A percentile compares a stretch with the other conserved stretches of the same genome.
These are phyloP conservation scores for Bipolaris gigantea DNA, from an alignment of 2,329 filamentous ascomycete genomes.

Conservation along the genomic window DNA sequence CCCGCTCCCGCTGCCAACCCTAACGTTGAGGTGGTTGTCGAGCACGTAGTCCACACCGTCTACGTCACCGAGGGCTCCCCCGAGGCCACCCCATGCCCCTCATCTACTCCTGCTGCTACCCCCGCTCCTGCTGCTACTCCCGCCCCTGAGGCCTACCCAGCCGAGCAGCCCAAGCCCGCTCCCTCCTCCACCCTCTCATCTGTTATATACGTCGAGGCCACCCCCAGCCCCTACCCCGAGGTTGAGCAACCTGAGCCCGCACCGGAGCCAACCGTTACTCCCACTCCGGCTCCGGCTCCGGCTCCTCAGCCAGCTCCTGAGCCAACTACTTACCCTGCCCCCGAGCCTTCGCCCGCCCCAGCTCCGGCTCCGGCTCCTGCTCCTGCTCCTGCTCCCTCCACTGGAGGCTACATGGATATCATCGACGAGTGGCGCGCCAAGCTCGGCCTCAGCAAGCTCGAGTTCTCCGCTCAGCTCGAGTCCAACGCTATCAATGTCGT, in stretches of 20 bases:
- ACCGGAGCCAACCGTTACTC: conserved; percentile 3
- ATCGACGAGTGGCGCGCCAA: conserved; percentile 35
- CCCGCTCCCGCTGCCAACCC: conserved; percentile 13
- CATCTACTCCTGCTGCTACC: neutral
- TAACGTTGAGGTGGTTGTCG: conserved; percentile 30
- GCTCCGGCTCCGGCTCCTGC: conserved; percentile 11
- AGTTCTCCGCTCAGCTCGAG: conserved; percentile 25
- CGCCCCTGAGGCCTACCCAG: conserved; percentile 3
- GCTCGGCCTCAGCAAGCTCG: conserved; percentile 28
- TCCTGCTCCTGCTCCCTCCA: conserved; percentile 14
- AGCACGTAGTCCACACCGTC: conserved; percentile 33
- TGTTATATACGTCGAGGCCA: neutral
- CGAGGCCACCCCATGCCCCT: conserved; percentile 1
- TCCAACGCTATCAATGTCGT: conserved; percentile 31
- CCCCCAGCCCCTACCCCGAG: conserved; percentile 1
- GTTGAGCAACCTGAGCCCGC: neutral
- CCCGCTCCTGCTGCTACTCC: neutral
- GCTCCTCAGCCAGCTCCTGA: conserved; percentile 11
- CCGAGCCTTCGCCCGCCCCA: conserved; percentile 6
- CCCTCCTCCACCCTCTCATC: conserved; percentile 1
- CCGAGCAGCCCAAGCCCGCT: conserved; percentile 5
- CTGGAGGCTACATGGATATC: conserved; percentile 30
- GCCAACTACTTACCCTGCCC: neutral
- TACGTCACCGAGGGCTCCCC: conserved; percentile 24
- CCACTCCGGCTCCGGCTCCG: conserved; percentile 9